Conservation (phyloP, 441 rosid genomes). For the Populus hybrid region DNA sequence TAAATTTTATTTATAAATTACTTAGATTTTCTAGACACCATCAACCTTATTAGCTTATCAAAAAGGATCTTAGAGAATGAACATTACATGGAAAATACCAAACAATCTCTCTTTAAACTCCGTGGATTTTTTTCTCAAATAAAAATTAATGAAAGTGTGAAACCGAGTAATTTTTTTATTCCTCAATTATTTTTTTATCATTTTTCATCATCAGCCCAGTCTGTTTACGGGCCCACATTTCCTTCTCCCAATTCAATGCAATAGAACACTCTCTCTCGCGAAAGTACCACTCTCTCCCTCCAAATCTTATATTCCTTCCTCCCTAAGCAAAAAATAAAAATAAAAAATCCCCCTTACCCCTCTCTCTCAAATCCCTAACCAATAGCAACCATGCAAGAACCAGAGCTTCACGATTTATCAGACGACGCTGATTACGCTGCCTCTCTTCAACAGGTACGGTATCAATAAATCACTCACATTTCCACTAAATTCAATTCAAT, state of each 20-base stretch:
- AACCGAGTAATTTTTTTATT: not conserved
- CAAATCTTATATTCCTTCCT: slow-evolving; percentile 20
- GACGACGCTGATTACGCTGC: slow-evolving; percentile 99
- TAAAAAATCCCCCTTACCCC: slow-evolving; percentile 6
- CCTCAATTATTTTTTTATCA: not conserved
- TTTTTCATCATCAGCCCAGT: not conserved
- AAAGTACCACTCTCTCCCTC: not conserved
- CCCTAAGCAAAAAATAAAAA: slow-evolving; percentile 29
- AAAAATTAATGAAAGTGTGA: not conserved
- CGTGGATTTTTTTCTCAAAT: too few relatives aligned
- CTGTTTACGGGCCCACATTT: not conserved
- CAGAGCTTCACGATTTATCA: slow-evolving; percentile 81
- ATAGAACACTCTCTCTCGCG: not conserved
- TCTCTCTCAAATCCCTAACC: slow-evolving; percentile 16
- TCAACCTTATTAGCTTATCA: too few relatives aligned
- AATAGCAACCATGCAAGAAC: slow-evolving; percentile 54
- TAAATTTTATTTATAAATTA: too few relatives aligned
- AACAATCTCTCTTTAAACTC: not conserved
- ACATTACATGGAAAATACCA: not conserved
- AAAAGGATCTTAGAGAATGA: too few relatives aligned
- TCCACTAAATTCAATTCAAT: slow-evolving; percentile 6
- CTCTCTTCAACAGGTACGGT: slow-evolving; percentile 67
- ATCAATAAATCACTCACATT: not conserved
- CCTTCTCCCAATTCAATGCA: not conserved
- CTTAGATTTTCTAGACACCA: too few relatives aligned